phyloP scores from a whole-genome alignment of 2,329 filamentous ascomycete genomes.

The Aureobasidium sp. region DNA sequence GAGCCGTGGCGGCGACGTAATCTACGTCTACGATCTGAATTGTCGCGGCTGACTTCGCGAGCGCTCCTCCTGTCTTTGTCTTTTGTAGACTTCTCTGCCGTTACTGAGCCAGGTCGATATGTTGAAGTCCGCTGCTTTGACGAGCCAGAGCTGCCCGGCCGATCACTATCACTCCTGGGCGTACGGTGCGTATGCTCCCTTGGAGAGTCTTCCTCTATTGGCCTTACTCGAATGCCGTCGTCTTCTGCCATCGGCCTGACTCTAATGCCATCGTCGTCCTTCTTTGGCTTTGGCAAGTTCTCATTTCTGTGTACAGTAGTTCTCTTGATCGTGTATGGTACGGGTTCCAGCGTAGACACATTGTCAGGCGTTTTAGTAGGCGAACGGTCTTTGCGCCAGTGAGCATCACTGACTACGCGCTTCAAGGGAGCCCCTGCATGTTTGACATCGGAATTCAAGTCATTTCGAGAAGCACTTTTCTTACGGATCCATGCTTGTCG shows the following conservation, averaged over 20 bases:
- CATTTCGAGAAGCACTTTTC: conserved; percentile 30
- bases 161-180: background rate
- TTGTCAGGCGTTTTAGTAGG: conserved; percentile 20
- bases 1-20: conserved; percentile 9
- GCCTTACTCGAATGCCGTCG: conserved; percentile 11
- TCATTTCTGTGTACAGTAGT: background rate
- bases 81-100: background rate
- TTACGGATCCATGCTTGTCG: conserved; percentile 31
- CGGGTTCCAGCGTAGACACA: background rate
- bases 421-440: conserved; percentile 69
- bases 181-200: background rate
- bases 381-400: conserved; percentile 53
- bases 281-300: conserved; percentile 14
- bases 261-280: conserved; percentile 18
- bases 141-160: background rate
- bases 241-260: conserved; percentile 18
- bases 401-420: conserved; percentile 84
- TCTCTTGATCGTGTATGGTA: conserved; percentile 13
- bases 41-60: conserved; percentile 4
- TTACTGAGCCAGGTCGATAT: background rate
- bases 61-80: background rate
- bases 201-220: background rate
- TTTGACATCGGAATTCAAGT: conserved; percentile 39
- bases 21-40: conserved; percentile 1
- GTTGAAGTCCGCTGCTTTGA: background rate